Conservation (phyloP, 768 basidiomycete genomes). For the Artomyces pyxidatus region DNA sequence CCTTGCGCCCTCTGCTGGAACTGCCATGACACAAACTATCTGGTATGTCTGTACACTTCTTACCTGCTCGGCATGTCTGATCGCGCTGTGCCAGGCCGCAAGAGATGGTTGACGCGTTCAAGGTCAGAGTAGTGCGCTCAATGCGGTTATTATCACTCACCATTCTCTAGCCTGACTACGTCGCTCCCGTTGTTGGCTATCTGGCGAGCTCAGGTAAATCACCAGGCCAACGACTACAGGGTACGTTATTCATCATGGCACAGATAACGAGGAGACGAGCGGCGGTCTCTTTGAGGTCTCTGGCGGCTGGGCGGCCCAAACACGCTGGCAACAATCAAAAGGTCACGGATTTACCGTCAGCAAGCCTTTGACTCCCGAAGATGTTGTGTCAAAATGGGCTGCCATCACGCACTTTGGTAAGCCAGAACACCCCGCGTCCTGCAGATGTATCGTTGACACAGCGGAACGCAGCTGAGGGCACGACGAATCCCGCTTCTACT, state of each 20-base stretch:
- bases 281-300: conserved; percentile 79
- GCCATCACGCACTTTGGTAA: conserved; percentile 78
- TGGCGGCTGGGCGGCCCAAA: conserved; percentile 89
- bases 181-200: conserved; percentile 90
- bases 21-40: conserved; percentile 83
- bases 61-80: not conserved
- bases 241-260: not conserved
- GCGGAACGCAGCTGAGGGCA: too few relatives aligned
- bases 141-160: not conserved
- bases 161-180: conserved; percentile 66
- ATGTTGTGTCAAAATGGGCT: conserved; percentile 72
- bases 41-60: conserved; percentile 36
- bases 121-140: too few relatives aligned
- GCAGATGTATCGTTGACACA: too few relatives aligned
- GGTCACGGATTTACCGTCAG: conserved; percentile 85
- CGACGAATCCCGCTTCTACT: conserved; percentile 71
- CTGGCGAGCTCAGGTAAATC: conserved; percentile 64
- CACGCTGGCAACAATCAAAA: conserved; percentile 86
- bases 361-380: conserved; percentile 69
- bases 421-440: too few relatives aligned
- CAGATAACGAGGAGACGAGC: conserved; percentile 64
- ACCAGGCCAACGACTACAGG: not conserved
- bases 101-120: conserved; percentile 86
- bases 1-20: conserved; percentile 83
- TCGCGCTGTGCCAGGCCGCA: conserved; percentile 43